A percentile compares a stretch with the other conserved stretches of the same genome.
phyloP scores from a whole-genome alignment of 1,139 yeast genomes.

The Yamadazyma friedrichii region DNA sequence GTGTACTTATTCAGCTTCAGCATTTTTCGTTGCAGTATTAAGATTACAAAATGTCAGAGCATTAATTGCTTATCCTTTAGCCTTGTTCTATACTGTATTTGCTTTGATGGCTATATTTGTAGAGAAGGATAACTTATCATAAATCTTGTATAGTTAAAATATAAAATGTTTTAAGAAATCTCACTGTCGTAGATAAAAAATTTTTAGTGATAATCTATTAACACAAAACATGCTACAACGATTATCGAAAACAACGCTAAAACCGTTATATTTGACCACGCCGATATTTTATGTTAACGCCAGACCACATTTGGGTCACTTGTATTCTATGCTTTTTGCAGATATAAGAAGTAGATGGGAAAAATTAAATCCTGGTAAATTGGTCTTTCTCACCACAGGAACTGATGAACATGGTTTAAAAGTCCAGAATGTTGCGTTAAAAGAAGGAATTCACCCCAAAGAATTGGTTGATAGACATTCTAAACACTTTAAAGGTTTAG shows the following conservation, averaged over 20 bases:
- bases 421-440: conserved; percentile 69
- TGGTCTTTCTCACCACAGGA: conserved; percentile 74
- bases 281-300: conserved; percentile 98
- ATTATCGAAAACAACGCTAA: neutral
- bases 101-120: conserved; percentile 95
- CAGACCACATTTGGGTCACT: conserved; percentile 89
- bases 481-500: conserved; percentile 60
- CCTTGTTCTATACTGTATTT: conserved; percentile 89
- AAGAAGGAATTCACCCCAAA: conserved; percentile 53
- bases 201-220: no score
- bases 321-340: conserved; percentile 81
- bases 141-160: no score
- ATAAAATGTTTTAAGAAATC: neutral
- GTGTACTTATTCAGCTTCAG: conserved; percentile 95
- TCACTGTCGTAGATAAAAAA: neutral
- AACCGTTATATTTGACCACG: conserved; percentile 65
- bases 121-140: conserved; percentile 32
- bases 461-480: conserved; percentile 72
- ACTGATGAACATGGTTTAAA: conserved; percentile 97
- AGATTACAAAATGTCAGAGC: conserved; percentile 84
- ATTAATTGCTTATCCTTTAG: conserved; percentile 90
- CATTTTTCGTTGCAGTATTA: conserved; percentile 84
- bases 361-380: conserved; percentile 31
- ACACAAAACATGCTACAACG: no score
- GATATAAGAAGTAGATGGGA: conserved; percentile 82